Percentiles rank a stretch among this genome's conserved stretches.
Evolutionary conservation across 441 rosid genomes (phyloP).

Genomic region (Jatropha podagrica): DNA sequence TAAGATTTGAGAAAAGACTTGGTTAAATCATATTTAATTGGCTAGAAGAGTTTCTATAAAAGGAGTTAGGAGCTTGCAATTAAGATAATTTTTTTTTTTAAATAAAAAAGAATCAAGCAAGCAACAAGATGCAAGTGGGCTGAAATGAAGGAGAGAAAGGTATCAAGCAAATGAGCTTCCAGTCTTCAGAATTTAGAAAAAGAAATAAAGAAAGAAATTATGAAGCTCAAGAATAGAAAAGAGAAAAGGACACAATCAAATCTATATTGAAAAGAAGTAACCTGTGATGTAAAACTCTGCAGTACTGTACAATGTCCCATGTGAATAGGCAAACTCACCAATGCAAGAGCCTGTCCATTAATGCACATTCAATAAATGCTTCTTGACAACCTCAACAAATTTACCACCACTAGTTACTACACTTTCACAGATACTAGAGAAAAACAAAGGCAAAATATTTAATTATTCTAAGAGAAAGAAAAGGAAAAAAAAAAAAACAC

Average conservation of each 20-base stretch:
- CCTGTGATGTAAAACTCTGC: constrained; percentile 25
- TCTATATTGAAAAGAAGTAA: constrained; percentile 28
- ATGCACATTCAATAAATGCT: constrained; percentile 29
- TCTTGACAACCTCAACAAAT: constrained; percentile 22
- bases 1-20: too few species aligned
- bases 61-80: too few species aligned
- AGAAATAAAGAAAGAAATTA: not conserved
- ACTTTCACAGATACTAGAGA: too few species aligned
- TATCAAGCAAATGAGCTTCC: too few species aligned
- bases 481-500: not conserved
- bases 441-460: not conserved
- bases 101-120: not conserved
- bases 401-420: constrained; percentile 22
- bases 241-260: constrained; percentile 26
- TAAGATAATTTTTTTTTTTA: too few species aligned
- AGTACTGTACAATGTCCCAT: constrained; percentile 32
- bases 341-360: constrained; percentile 13
- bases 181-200: not conserved
- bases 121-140: not conserved
- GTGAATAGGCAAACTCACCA: constrained; percentile 22
- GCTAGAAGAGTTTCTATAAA: too few species aligned
- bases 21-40: too few species aligned
- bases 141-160: not conserved
- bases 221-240: constrained; percentile 3
- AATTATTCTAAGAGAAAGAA: not conserved